Evolutionary conservation across 2,329 filamentous ascomycete species (phyloP).

Genomic region (Colletotrichum spaethianum): DNA sequence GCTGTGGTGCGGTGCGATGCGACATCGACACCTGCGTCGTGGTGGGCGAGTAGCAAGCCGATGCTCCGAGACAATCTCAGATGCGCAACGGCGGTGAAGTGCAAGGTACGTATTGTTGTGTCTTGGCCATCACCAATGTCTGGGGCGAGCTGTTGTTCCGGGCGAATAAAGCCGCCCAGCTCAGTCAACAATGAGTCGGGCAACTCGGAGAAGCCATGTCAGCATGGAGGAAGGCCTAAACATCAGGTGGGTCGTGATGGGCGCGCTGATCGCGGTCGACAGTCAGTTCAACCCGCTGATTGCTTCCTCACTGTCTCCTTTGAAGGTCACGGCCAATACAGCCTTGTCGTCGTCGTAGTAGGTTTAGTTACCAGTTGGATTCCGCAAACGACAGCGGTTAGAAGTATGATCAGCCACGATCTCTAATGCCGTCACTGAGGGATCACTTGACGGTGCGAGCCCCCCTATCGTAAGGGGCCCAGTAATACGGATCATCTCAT

Average conservation of each 20-base stretch:
- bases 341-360: not conserved
- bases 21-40: constrained; percentile 7
- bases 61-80: constrained; percentile 23
- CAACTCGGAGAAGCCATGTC: constrained; percentile 4
- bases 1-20: constrained; percentile 1
- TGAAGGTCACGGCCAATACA: not conserved
- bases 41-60: constrained; percentile 16
- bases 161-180: not conserved
- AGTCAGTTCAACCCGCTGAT: not conserved
- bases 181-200: not conserved
- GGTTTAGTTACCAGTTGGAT: not conserved
- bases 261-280: constrained; percentile 7
- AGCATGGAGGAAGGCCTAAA: not conserved
- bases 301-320: not conserved
- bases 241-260: not conserved
- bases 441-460: not conserved
- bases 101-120: constrained; percentile 12
- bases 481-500: not conserved
- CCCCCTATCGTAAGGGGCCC: not conserved
- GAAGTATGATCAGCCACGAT: not conserved
- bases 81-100: constrained; percentile 37
- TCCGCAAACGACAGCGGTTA: constrained; percentile 1
- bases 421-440: not conserved
- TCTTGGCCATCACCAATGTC: not conserved
- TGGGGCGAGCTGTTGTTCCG: not conserved